Evolutionary conservation across 2,329 filamentous ascomycete species (phyloP).

Genomic region (Penicillium freii): DNA sequence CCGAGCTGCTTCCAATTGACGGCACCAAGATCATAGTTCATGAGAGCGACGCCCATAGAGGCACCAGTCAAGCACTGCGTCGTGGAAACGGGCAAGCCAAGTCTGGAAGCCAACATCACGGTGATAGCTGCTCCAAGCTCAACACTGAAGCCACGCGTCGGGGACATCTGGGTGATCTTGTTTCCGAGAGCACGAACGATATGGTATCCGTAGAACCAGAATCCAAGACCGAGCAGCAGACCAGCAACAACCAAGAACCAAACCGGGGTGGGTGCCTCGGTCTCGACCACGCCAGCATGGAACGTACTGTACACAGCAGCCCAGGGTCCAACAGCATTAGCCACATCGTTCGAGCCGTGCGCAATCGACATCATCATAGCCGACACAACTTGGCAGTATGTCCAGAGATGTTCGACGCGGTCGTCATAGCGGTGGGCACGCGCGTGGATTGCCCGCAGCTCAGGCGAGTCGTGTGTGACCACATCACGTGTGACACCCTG

Average conservation of each 20-base stretch:
- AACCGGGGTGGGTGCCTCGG: constrained; percentile 35
- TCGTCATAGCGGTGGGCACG: constrained; percentile 48
- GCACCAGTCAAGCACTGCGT: constrained; percentile 41
- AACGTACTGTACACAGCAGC: constrained; percentile 33
- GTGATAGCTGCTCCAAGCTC: constrained; percentile 45
- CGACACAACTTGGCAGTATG: constrained; percentile 43
- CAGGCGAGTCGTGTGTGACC: constrained; percentile 40
- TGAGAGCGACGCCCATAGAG: constrained; percentile 37
- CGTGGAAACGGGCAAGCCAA: constrained; percentile 34
- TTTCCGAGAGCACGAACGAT: constrained; percentile 44
- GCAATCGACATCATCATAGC: constrained; percentile 46
- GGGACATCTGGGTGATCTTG: constrained; percentile 43
- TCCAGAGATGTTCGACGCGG: constrained; percentile 50
- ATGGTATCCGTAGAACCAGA: constrained; percentile 44
- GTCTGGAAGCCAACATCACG: constrained; percentile 35
- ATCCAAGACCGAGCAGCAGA: constrained; percentile 40
- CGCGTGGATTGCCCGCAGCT: constrained; percentile 39
- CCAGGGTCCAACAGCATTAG: constrained; percentile 46
- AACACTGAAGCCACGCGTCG: constrained; percentile 32
- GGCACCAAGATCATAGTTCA: constrained; percentile 39
- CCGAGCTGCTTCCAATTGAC: constrained; percentile 47
- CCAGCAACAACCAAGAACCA: constrained; percentile 42
- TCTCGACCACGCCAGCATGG: constrained; percentile 30
- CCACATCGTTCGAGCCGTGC: constrained; percentile 48
- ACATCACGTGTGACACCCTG: constrained; percentile 46